Conservation (phyloP, 179 eudicot genomes). For the Amaranthus tricolor region DNA sequence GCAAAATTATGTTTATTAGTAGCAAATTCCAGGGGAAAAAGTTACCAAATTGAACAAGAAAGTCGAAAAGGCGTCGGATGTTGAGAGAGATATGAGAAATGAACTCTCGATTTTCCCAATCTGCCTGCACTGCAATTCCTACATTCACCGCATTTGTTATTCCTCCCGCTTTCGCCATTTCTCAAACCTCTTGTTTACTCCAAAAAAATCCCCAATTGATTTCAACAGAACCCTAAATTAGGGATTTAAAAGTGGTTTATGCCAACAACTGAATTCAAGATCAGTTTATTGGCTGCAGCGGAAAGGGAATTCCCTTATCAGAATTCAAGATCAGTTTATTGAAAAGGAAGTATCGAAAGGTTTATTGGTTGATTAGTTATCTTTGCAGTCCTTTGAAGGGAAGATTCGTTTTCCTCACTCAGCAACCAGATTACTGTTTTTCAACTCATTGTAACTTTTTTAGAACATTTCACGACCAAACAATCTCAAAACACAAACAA, state of each 20-base stretch:
- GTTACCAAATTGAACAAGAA: slow-evolving; percentile 89
- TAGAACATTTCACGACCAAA: too few relatives aligned
- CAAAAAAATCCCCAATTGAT: neutral
- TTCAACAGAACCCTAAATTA: slow-evolving; percentile 9
- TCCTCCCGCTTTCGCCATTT: slow-evolving; percentile 89
- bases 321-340: too few relatives aligned
- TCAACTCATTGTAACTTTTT: too few relatives aligned
- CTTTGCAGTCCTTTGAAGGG: slow-evolving; percentile 6
- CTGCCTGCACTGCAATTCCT: slow-evolving; percentile 98
- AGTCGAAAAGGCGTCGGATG: slow-evolving; percentile 88
- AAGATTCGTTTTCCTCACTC: neutral
- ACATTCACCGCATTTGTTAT: slow-evolving; percentile 97
- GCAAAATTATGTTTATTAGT: neutral
- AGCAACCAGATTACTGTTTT: too few relatives aligned
- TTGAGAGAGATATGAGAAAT: slow-evolving; percentile 90
- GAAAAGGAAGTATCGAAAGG: neutral
- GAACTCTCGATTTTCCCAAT: slow-evolving; percentile 99
- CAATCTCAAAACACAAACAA: too few relatives aligned
- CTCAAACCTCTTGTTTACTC: neutral
- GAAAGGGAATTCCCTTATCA: too few relatives aligned
- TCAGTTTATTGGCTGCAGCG: too few relatives aligned
- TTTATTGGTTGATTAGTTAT: slow-evolving; percentile 2
- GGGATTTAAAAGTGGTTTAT: neutral
- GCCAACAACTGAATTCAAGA: neutral
- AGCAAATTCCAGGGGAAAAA: neutral